These are phyloP conservation scores for Phytophthora brassicae DNA, from an alignment of 352 stramenopile genomes.

Conservation along the genomic window DNA sequence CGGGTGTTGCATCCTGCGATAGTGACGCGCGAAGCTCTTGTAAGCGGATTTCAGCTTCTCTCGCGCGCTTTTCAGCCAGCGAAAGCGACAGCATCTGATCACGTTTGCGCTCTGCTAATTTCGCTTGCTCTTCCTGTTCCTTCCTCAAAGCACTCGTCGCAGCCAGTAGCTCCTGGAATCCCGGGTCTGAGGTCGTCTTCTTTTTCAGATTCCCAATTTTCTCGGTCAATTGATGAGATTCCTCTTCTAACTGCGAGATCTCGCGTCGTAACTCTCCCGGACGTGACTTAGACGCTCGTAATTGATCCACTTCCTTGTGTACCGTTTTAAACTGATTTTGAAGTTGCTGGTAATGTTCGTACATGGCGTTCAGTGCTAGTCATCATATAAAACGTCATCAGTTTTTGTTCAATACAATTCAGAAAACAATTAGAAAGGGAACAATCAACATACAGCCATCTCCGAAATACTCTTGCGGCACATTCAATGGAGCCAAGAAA, in stretches of 20 bases:
- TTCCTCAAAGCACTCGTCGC: conserved; percentile 91
- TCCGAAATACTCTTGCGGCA: conserved; percentile 93
- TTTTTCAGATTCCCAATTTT: conserved; percentile 91
- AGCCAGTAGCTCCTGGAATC: conserved; percentile 89
- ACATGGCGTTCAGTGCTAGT: conserved; percentile 70
- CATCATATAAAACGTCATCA: conserved; percentile 1
- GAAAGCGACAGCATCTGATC: conserved; percentile 89
- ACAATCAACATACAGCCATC: conserved; percentile 61
- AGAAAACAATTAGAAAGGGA: neutral
- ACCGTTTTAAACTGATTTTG: conserved; percentile 92
- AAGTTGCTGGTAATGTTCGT: conserved; percentile 92
- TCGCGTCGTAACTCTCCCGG: conserved; percentile 87
- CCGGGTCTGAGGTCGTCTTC: conserved; percentile 63
- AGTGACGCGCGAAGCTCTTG: conserved; percentile 73
- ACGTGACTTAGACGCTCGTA: conserved; percentile 76
- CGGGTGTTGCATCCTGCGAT: conserved; percentile 71
- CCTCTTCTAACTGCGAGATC: conserved; percentile 92
- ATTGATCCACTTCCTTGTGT: conserved; percentile 90
- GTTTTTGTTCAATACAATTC: neutral
- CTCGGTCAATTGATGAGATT: conserved; percentile 88
- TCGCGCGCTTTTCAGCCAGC: conserved; percentile 76
- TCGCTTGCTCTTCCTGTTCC: conserved; percentile 94
- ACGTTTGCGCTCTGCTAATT: conserved; percentile 85
- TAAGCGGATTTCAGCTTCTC: conserved; percentile 73
- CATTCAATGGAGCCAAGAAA: conserved; percentile 91